Evolutionary conservation across 495 filamentous ascomycete genomes (phyloP).

Genomic region (Hypoxylon perforatum): DNA sequence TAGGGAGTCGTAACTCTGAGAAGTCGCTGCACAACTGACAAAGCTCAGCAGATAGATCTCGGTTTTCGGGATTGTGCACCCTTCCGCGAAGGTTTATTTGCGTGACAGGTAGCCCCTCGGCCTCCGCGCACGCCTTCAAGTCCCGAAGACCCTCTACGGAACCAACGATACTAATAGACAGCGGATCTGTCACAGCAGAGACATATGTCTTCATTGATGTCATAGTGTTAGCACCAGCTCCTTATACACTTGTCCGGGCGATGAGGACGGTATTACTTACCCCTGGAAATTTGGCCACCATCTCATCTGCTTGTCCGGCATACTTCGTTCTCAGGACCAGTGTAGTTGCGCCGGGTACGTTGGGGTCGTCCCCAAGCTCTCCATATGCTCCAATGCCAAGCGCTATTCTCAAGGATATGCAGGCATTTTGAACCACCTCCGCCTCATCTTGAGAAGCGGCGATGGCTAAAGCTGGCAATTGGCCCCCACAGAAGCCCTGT

Average conservation of each 20-base stretch:
- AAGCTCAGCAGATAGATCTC: constrained; percentile 36
- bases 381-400: constrained; percentile 46
- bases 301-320: constrained; percentile 44
- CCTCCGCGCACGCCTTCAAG: constrained; percentile 21
- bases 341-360: constrained; percentile 27
- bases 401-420: constrained; percentile 41
- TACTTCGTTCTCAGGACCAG: constrained; percentile 44
- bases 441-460: constrained; percentile 44
- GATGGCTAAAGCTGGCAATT: constrained; percentile 44
- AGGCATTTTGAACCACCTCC: constrained; percentile 56
- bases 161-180: constrained; percentile 47
- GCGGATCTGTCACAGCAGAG: constrained; percentile 48
- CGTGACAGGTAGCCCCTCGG: constrained; percentile 33
- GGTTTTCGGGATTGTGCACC: constrained; percentile 50
- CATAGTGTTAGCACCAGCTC: constrained; percentile 5
- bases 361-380: constrained; percentile 45
- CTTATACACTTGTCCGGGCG: not conserved
- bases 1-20: constrained; percentile 34
- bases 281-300: constrained; percentile 40
- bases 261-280: constrained; percentile 21
- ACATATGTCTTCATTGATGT: constrained; percentile 39
- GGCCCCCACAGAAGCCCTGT: constrained; percentile 46
- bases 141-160: constrained; percentile 24
- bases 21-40: constrained; percentile 32
- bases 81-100: constrained; percentile 41